These are phyloP conservation scores for Mycena rebaudengoi DNA, from an alignment of 768 basidiomycete genomes.

Conservation along the genomic window DNA sequence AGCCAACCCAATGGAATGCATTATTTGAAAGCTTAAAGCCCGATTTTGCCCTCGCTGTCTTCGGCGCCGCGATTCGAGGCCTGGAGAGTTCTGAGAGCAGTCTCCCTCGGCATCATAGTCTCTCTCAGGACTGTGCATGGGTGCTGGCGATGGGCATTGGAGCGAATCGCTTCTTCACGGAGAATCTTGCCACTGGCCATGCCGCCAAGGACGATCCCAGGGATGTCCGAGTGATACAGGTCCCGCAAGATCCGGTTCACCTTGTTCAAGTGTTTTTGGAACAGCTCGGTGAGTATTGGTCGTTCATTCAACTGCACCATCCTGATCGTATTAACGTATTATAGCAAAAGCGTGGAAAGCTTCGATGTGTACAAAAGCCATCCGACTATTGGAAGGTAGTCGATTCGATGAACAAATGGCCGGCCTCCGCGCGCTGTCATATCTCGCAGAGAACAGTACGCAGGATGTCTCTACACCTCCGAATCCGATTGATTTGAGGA, in stretches of 20 bases:
- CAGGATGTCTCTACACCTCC: too few species aligned
- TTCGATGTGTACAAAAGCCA: background rate
- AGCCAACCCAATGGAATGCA: background rate
- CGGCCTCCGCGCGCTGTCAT: background rate
- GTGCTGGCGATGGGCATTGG: background rate
- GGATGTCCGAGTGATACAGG: background rate
- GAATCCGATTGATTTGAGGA: background rate
- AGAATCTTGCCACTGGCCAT: background rate
- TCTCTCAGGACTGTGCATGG: conserved; percentile 1
- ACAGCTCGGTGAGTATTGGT: background rate
- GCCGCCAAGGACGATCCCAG: background rate
- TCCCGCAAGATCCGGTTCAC: background rate
- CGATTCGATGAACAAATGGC: background rate
- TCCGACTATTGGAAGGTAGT: background rate
- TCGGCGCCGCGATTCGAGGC: conserved; percentile 1
- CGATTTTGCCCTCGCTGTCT: background rate
- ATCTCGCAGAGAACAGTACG: background rate
- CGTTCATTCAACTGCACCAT: background rate
- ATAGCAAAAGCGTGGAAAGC: background rate
- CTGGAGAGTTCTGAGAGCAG: background rate
- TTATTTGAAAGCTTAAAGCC: background rate
- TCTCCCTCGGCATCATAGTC: background rate
- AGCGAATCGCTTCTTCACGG: background rate
- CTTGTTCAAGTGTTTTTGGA: background rate
- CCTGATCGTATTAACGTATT: background rate